Base-by-base conservation (phyloP, 176 grass and related monocot species). In the Oryza australiensis region DNA sequence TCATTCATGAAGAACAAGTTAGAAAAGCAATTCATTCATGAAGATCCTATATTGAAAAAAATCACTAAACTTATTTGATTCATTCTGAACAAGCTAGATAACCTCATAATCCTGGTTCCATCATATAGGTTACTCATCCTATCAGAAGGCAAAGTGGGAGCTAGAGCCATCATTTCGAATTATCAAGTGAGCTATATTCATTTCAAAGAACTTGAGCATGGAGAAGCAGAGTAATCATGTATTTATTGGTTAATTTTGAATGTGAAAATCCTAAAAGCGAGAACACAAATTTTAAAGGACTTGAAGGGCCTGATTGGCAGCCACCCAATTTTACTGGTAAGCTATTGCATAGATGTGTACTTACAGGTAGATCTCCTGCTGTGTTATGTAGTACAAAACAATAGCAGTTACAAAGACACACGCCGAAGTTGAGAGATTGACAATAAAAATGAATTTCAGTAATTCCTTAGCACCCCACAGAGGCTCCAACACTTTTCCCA, bases 381-480 rank as follows among this genome's bases (percentile, higher is more conserved):
- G 79, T 74, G 86, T 91, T 42, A 97, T 83, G 57, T 97, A 97
- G 78, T 97, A 97, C 6, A 93, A 70, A 32, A 75, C 51, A 78
- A 97, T 93, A 79, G 91, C 68, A 75, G 86, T 97, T 72, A 86
- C 60, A 40, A 97, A 97, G 79, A 97, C 82, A 73, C 91, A 91
- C 22, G 81, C 67, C 22, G 94, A 97, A 83, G 91, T 93, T 74
- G 86, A 91, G 59, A 97, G 81, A 57, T 97, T 97, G 55, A 97
- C 82, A 66, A 93, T 55, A 80, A 97, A 89, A 88, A 97, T 97
- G 85, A 97, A 97, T 77, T 91, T 97, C 38, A 93, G 68, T 46
- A 97, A 88, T 84, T 93, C 94, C 75, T 89, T 97, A 37, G 91
- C 13, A 37, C 94, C 89, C 94, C 94, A 97, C 16, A 97, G 83